phyloP scores from a whole-genome alignment of 2,329 filamentous ascomycete genomes.

The Colletotrichum cuscutae region DNA sequence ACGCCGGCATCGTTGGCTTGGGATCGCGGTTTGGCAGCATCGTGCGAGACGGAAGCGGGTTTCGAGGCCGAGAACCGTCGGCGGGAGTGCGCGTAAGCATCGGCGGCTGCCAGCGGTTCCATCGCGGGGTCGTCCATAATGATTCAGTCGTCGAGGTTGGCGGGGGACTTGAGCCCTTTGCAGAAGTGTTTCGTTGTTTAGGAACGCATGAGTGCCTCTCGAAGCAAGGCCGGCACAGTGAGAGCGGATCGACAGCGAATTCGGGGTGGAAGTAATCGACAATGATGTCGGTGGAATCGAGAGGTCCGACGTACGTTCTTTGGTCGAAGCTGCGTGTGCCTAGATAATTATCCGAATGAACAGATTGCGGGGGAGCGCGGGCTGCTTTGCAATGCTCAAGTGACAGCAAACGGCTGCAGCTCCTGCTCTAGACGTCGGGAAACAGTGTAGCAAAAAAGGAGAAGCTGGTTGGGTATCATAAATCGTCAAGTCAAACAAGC shows the following conservation, averaged over 20 bases:
- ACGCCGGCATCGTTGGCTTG: conserved; percentile 30
- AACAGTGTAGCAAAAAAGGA: not conserved
- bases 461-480: conserved; percentile 23
- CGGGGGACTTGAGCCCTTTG: conserved; percentile 25
- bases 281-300: not conserved
- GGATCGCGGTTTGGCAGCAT: conserved; percentile 17
- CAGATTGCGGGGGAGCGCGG: conserved; percentile 3
- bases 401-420: not conserved
- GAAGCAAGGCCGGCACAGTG: not conserved
- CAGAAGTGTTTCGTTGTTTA: conserved; percentile 9
- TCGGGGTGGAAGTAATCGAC: not conserved
- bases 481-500: conserved; percentile 27
- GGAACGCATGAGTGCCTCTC: conserved; percentile 32
- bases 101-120: conserved; percentile 40
- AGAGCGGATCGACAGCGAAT: not conserved
- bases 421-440: not conserved
- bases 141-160: conserved; percentile 21
- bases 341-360: not conserved
- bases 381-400: not conserved
- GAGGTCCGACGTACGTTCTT: not conserved
- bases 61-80: conserved; percentile 36
- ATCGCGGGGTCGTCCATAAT: conserved; percentile 39
- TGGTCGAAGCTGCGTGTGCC: not conserved
- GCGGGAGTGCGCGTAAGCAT: conserved; percentile 42
- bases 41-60: conserved; percentile 2